These are phyloP conservation scores for Trypanosoma theileri DNA, from an alignment of 208 protist species.

Conservation along the genomic window DNA sequence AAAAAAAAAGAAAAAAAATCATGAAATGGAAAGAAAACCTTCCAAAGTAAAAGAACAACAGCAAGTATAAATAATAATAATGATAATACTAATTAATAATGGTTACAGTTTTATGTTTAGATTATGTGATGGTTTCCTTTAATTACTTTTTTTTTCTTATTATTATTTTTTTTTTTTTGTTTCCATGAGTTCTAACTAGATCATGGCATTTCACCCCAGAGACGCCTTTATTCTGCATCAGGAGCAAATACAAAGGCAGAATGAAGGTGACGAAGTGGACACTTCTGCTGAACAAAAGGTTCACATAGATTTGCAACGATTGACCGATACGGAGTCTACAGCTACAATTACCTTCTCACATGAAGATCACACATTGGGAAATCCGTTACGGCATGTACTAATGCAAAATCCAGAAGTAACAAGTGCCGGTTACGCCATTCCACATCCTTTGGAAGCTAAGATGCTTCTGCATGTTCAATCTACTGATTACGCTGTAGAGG, in stretches of 20 bases:
- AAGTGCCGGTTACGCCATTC: slow-evolving; percentile 91
- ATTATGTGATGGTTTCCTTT: background rate
- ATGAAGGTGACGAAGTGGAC: slow-evolving; percentile 90
- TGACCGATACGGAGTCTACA: slow-evolving; percentile 73
- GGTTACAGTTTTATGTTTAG: background rate
- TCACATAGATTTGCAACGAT: slow-evolving; percentile 81
- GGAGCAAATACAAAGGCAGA: slow-evolving; percentile 84
- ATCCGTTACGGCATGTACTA: slow-evolving; percentile 89
- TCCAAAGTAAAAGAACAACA: background rate
- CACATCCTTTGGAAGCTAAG: slow-evolving; percentile 92
- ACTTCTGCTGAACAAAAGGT: slow-evolving; percentile 89
- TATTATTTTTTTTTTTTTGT: slow-evolving; percentile 9
- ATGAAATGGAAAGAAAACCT: background rate
- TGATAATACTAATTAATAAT: background rate
- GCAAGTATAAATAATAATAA: background rate
- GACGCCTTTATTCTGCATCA: slow-evolving; percentile 89
- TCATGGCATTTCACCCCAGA: slow-evolving; percentile 68
- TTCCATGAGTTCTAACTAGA: background rate
- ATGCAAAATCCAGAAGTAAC: slow-evolving; percentile 90
- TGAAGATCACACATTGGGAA: slow-evolving; percentile 93
- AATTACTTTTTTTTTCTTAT: slow-evolving; percentile 14
- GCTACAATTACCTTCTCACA: slow-evolving; percentile 85
- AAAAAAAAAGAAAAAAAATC: background rate
- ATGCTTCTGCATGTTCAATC: slow-evolving; percentile 92
- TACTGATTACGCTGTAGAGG: slow-evolving; percentile 87